Evolutionary conservation across 306 rosid species (phyloP).

Genomic region (Cucurbita moschata): DNA sequence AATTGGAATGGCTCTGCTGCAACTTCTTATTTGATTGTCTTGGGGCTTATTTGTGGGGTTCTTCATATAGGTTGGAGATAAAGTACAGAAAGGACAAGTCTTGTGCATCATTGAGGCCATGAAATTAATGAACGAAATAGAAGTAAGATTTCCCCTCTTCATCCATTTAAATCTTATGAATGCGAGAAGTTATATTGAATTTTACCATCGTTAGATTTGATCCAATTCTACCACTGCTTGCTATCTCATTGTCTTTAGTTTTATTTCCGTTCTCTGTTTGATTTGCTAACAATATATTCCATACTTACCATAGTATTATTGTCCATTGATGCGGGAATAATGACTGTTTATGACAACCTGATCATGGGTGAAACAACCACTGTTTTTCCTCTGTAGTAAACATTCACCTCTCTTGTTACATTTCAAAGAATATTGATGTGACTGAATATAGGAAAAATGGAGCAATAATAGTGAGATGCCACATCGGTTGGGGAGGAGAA

Average conservation of each 20-base stretch:
- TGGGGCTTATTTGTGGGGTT: constrained; percentile 6
- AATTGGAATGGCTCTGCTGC: neutral
- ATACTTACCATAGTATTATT: neutral
- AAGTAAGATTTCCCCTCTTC: constrained; percentile 26
- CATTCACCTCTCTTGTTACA: neutral
- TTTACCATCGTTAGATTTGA: neutral
- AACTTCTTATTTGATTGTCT: neutral
- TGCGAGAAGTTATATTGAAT: neutral
- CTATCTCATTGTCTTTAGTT: neutral
- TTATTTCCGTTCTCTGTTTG: neutral
- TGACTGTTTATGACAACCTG: neutral
- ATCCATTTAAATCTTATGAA: neutral
- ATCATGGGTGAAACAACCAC: neutral
- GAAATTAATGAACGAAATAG: constrained; percentile 85
- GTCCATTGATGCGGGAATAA: neutral
- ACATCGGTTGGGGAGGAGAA: too few relatives aligned
- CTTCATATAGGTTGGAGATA: constrained; percentile 56
- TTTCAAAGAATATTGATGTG: neutral
- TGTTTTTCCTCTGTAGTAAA: neutral
- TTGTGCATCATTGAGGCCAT: constrained; percentile 72
- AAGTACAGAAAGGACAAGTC: constrained; percentile 64
- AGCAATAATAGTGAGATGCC: neutral
- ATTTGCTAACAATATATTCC: neutral
- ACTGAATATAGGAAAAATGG: neutral
- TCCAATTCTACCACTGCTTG: neutral